Percentiles rank a stretch among this genome's conserved stretches.
Conservation (phyloP, 2,329 filamentous ascomycete species). For the Sporothrix brunneoviolacea region DNA sequence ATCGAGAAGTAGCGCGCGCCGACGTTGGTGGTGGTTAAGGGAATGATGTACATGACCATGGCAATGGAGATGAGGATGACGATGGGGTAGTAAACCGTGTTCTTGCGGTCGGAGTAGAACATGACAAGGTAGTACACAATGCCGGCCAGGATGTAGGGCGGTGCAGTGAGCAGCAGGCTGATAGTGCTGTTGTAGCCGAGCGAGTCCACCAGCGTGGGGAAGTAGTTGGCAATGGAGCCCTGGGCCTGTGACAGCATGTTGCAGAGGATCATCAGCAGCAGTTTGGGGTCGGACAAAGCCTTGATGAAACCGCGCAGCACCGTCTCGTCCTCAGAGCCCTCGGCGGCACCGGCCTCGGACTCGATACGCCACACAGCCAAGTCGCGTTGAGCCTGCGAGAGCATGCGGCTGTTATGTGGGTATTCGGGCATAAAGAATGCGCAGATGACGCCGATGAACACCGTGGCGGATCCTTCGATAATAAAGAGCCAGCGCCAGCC, state of each 20-base stretch:
- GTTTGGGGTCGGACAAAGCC: constrained; percentile 11
- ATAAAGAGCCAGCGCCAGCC: constrained; percentile 50
- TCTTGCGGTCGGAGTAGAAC: constrained; percentile 28
- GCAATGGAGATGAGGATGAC: constrained; percentile 29
- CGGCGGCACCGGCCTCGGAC: constrained; percentile 31
- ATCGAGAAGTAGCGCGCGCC: constrained; percentile 36
- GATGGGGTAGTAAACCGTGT: constrained; percentile 30
- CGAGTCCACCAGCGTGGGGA: constrained; percentile 27
- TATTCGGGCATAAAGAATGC: constrained; percentile 32
- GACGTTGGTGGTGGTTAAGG: constrained; percentile 30
- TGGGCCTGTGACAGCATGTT: constrained; percentile 27
- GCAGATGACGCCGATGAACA: constrained; percentile 29
- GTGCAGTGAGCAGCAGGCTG: constrained; percentile 39
- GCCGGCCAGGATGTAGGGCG: constrained; percentile 37
- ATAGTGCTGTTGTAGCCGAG: constrained; percentile 30
- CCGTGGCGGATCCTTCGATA: constrained; percentile 36
- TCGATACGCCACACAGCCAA: constrained; percentile 28
- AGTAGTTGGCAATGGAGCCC: constrained; percentile 30
- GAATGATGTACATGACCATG: constrained; percentile 31
- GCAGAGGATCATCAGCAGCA: constrained; percentile 18
- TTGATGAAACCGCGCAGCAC: constrained; percentile 17
- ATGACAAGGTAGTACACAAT: constrained; percentile 27
- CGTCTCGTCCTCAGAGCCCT: constrained; percentile 29
- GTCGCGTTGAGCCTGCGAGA: constrained; percentile 24
- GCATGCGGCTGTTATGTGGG: constrained; percentile 33